Percentiles rank a stretch among this genome's conserved stretches.
These are phyloP conservation scores for Mycena capillaripes DNA, from an alignment of 768 basidiomycete genomes.

Conservation along the genomic window DNA sequence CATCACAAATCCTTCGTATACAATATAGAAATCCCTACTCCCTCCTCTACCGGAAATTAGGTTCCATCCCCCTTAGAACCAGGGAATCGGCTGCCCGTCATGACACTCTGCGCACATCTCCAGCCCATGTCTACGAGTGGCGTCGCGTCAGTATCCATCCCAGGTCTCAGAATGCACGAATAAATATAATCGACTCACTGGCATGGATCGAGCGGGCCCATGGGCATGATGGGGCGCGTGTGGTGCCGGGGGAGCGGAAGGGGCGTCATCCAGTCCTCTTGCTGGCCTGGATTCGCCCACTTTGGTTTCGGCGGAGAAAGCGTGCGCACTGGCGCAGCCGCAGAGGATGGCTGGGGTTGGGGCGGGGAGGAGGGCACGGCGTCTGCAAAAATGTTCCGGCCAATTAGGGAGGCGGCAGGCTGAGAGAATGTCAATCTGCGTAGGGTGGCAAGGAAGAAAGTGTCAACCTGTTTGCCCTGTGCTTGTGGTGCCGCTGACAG, in stretches of 20 bases:
- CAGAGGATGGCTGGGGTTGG: too few species aligned
- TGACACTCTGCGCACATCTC: neutral
- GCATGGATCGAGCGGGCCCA: neutral
- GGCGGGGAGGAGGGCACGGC: neutral
- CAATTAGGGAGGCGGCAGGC: neutral
- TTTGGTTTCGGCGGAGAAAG: neutral
- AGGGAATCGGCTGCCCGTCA: neutral
- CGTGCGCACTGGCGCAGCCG: neutral
- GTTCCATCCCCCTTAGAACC: neutral
- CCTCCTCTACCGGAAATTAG: too few species aligned
- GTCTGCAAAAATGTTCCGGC: neutral
- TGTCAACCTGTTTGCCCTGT: too few species aligned
- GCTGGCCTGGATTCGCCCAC: slow-evolving; percentile 6
- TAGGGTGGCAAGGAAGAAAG: neutral
- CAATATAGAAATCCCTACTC: too few species aligned
- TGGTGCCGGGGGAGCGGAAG: neutral
- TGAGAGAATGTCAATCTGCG: too few species aligned
- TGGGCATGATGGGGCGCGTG: neutral
- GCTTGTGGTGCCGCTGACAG: too few species aligned
- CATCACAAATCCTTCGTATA: too few species aligned
- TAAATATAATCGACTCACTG: neutral
- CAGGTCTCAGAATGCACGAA: too few species aligned
- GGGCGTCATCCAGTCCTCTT: slow-evolving; percentile 7
- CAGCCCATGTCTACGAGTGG: neutral
- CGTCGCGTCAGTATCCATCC: too few species aligned